Base-by-base conservation (phyloP, 2,329 filamentous ascomycete genomes). In the Aspergillus quadrilineatus region DNA sequence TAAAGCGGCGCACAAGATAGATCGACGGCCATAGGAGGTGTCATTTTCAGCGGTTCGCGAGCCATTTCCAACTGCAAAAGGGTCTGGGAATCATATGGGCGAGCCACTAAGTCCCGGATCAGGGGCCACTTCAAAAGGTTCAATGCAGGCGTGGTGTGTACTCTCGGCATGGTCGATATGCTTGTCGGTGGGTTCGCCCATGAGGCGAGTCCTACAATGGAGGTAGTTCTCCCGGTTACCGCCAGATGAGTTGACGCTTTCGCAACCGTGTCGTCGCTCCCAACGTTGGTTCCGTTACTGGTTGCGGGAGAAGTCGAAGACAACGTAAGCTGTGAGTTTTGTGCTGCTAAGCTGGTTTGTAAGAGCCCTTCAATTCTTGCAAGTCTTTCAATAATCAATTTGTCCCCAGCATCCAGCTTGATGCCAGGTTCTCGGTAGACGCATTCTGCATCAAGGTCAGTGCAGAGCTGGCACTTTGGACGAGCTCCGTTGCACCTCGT, bases 351-450 rank as follows among this genome's bases (percentile, higher is more conserved):
- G 62, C 79, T 88, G 61, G 87, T 85, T 69, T 92, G 88, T n/a
- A 94, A 79, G 44, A 94, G 77, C 50, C 81, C 88, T 72, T 94
- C 90, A 66, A 94, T 92, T 52, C 88, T 85, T 65, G 82, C 85
- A 36, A 94, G 79, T 55, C 88, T 87, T 69, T 93, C 90, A 37
- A 94, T 77, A 59, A 94, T 94, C 55, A 94, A 79, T 75, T 92
- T 93, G 77, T 93, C 90, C 62, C 90, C 90, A 36, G 89, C 89
- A 70, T 94, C 90, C 8, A 94, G 83, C 75, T 94, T 94, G 78
- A 93, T 90, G 2, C 89, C 89, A 6, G 90, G 90, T 70, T 94
- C 90, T 61, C 90, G 84, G 72, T 94, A 94, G 62, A 92, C 82
- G 73, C 90, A 94, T 61, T 93, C 89, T 44, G 89, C 90, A 53